Evolutionary conservation across 371 early-diverging fungal species (phyloP), one percentile per base, ranked within the genome.

Genomic region (Mortierella sp.): DNA sequence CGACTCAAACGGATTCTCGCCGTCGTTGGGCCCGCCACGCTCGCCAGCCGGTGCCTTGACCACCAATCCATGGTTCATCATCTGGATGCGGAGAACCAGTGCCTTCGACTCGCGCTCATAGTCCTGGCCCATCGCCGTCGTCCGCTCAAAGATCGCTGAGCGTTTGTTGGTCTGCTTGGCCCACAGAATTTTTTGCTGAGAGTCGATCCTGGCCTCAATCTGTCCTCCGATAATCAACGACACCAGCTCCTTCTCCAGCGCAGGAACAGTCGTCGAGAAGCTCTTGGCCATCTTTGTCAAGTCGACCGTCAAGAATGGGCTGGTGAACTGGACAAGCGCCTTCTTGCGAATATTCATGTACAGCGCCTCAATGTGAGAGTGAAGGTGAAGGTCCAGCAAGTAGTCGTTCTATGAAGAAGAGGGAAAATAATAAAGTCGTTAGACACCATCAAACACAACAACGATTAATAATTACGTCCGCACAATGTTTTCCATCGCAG

Each of bases 321-420:
- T 85, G 52, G 95, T 94, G 80, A 96, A 97, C 79, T 96, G 96
- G 0, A 94, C 87, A 67, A 96, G 85, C 0, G 96, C 95, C 80
- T 90, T 92, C 71, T 92, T 92, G 39, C 94, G 92, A 64, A 96
- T 95, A 69, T 89, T 87, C 40, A 88, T 86, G 66, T 91, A 90
- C 16, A 97, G 65, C 1, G 74, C 79, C 47, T 94, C 92, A 24
- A 95, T 86, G 80, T 94, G 95, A 0, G 88, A 77, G 73, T 90
- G 88, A 45, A 97, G 87, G 79, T 94, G 92, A 52, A 95, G 77
- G 77, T 97, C 97, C 73, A 96, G 78, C 64, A 89, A 78, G 58
- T 94, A 87, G 69, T 91, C 91, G 50, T 89, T 90, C 92, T 93
- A 77, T 43, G 40, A 0, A 7, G 29, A 67, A 24, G 34, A 52